Percentiles rank a stretch among this genome's conserved stretches.
Evolutionary conservation across 208 protist genomes (phyloP).

Genomic region (Angomonas desouzai): DNA sequence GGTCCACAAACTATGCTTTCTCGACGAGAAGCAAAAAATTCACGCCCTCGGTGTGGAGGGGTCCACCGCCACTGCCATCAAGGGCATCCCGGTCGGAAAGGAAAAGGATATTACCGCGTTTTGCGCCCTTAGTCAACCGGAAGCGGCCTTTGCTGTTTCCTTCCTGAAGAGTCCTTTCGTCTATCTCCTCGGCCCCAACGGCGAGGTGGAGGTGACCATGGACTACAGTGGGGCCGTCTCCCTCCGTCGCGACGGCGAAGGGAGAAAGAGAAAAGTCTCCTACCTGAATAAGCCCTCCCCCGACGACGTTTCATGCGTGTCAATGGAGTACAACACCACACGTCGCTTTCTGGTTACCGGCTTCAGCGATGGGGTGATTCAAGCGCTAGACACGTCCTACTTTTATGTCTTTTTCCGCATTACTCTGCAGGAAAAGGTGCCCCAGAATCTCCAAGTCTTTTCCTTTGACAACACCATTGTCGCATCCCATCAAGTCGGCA

Average conservation of each 20-base stretch:
- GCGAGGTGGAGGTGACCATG: conserved; percentile 14
- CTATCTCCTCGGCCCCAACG: background rate
- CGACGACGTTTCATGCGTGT: background rate
- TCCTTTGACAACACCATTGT: conserved; percentile 4
- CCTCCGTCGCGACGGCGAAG: background rate
- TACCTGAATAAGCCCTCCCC: background rate
- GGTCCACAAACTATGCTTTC: background rate
- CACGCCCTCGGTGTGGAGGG: background rate
- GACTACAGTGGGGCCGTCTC: background rate
- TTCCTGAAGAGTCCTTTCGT: background rate
- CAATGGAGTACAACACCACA: conserved; percentile 16
- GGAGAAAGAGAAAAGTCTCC: background rate
- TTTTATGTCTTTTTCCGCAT: conserved; percentile 57
- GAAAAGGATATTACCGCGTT: conserved; percentile 2
- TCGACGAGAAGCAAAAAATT: conserved; percentile 1
- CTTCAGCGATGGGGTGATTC: conserved; percentile 67
- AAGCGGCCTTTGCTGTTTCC: conserved; percentile 6
- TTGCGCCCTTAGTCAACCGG: background rate
- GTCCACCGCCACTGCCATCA: background rate
- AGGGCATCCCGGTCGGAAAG: background rate
- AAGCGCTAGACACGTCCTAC: conserved; percentile 70
- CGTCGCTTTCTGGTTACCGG: conserved; percentile 35
- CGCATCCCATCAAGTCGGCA: background rate
- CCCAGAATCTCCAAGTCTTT: background rate
- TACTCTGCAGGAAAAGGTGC: conserved; percentile 13